These are phyloP conservation scores for Pythium aristosporum DNA, from an alignment of 352 stramenopile species.

Conservation along the genomic window DNA sequence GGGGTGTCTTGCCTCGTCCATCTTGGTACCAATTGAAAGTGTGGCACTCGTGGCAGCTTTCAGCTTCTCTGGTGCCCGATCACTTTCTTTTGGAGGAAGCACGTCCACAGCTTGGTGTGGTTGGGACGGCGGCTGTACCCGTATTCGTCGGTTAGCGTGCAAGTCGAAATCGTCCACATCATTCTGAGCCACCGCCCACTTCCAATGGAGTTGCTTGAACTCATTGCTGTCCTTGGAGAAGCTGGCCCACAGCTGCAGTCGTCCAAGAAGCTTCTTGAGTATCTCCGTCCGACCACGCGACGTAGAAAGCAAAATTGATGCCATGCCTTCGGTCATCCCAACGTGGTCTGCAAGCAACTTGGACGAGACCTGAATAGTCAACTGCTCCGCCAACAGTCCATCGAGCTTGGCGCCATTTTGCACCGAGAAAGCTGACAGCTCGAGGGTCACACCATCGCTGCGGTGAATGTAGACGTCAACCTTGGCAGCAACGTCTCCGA, in stretches of 20 bases:
- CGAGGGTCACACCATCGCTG: constrained; percentile 11
- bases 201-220: constrained; percentile 8
- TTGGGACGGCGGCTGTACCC: background rate
- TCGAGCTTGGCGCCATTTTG: constrained; percentile 1
- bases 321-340: constrained; percentile 27
- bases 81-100: background rate
- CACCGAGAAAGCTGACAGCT: constrained; percentile 19
- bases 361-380: constrained; percentile 5
- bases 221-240: background rate
- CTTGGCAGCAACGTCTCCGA: constrained; percentile 17
- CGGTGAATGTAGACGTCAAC: constrained; percentile 17
- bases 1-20: background rate
- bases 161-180: background rate
- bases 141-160: constrained; percentile 1
- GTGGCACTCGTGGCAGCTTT: background rate
- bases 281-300: constrained; percentile 20
- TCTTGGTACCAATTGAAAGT: background rate
- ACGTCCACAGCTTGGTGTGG: background rate
- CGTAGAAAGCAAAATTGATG: constrained; percentile 26
- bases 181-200: constrained; percentile 17
- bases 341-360: constrained; percentile 11
- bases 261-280: constrained; percentile 22
- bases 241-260: constrained; percentile 14
- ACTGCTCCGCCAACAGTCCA: background rate
- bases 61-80: background rate